phyloP scores from a whole-genome alignment of 176 grass and related monocot genomes.

The Eremochloa ophiuroides region DNA sequence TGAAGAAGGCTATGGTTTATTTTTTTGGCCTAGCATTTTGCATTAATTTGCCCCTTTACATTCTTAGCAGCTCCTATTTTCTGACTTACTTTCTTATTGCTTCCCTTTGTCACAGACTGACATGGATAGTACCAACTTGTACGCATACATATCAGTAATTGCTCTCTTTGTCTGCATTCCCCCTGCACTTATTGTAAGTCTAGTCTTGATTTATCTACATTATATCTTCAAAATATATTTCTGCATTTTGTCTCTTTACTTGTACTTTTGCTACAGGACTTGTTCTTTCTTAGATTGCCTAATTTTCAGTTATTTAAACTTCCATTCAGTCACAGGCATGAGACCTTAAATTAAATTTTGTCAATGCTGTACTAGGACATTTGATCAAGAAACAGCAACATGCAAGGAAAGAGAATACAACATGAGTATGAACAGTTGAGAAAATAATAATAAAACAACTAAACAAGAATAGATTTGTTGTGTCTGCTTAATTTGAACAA shows the following conservation, averaged over 20 bases:
- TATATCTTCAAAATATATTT: conserved; percentile 12
- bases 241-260: neutral
- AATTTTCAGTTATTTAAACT: neutral
- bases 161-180: conserved; percentile 95
- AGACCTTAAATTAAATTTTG: neutral
- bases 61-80: neutral
- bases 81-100: conserved; percentile 19
- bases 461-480: neutral
- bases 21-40: conserved; percentile 3
- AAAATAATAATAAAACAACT: neutral
- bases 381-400: neutral
- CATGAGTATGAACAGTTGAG: neutral
- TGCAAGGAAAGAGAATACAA: neutral
- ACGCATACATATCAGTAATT: conserved; percentile 98
- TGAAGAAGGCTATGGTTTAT: conserved; percentile 98
- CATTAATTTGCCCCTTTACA: conserved; percentile 13
- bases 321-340: neutral
- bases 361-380: neutral
- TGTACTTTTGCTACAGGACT: neutral
- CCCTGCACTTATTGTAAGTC: conserved; percentile 82
- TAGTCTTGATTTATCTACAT: neutral
- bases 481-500: conserved; percentile 5
- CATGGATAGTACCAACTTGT: conserved; percentile 99
- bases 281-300: neutral
- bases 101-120: conserved; percentile 61